Conservation (phyloP, 2,329 filamentous ascomycete genomes). For the Dryadomyces quercus-mongolicae region DNA sequence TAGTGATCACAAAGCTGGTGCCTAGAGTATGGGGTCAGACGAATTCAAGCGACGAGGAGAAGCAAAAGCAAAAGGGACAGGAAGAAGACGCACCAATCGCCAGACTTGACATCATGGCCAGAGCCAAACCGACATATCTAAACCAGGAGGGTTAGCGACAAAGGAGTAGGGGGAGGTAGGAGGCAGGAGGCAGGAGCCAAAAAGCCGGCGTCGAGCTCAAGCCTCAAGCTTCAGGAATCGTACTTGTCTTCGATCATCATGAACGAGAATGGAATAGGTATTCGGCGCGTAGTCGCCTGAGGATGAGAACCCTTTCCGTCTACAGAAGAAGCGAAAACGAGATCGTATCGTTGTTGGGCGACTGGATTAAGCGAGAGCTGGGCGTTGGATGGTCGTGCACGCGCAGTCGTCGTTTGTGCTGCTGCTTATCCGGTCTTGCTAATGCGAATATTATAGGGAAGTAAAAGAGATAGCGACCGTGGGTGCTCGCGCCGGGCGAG, state of each 20-base stretch:
- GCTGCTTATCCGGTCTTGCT: not conserved
- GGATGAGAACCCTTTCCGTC: not conserved
- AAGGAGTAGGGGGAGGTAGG: slow-evolving; percentile 6
- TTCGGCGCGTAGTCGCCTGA: not conserved
- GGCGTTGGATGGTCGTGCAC: not conserved
- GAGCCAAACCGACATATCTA: slow-evolving; percentile 64
- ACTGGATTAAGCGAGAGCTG: no score
- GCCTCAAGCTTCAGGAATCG: not conserved
- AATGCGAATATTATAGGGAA: no score
- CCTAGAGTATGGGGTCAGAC: slow-evolving; percentile 38
- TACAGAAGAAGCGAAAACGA: not conserved
- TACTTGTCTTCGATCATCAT: slow-evolving; percentile 35
- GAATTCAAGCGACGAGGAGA: not conserved
- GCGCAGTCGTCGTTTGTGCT: no score
- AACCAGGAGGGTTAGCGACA: not conserved
- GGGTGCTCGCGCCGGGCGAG: slow-evolving; percentile 9
- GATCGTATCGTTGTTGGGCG: not conserved
- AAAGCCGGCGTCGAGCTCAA: no score
- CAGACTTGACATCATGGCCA: slow-evolving; percentile 64
- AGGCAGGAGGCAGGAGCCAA: not conserved
- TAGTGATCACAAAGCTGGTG: slow-evolving; percentile 97
- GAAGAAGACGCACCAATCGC: slow-evolving; percentile 51
- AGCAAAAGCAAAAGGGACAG: not conserved
- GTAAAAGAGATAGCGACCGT: not conserved
- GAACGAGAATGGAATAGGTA: not conserved